Evolutionary conservation across 352 stramenopile genomes (phyloP).

Genomic region (Phytophthora colocasiae): DNA sequence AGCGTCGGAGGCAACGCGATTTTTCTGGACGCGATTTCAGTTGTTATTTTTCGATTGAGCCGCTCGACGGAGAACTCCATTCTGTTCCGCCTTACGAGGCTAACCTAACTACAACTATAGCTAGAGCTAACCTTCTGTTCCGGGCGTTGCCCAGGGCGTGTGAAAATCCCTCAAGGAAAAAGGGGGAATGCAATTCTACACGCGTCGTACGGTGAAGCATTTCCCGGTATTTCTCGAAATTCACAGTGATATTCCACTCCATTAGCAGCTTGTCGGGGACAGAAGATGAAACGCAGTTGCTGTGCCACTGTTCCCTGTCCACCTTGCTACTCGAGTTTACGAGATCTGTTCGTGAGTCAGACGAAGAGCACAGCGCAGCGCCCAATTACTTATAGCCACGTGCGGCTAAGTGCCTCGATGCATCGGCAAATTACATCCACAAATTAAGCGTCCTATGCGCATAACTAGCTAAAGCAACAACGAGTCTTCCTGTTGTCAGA

Average conservation of each 20-base stretch:
- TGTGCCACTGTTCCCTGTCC: neutral
- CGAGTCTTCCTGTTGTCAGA: neutral
- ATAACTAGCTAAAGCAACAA: neutral
- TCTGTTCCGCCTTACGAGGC: neutral
- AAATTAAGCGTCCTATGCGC: constrained; percentile 5
- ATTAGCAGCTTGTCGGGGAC: neutral
- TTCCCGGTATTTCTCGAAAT: neutral
- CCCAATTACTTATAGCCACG: neutral
- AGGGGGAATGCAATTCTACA: constrained; percentile 14
- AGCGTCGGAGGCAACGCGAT: constrained; percentile 6
- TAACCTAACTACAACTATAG: too few relatives aligned
- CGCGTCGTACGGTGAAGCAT: constrained; percentile 17
- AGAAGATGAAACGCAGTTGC: neutral
- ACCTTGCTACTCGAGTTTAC: neutral
- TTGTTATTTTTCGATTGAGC: constrained; percentile 29
- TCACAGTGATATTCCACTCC: constrained; percentile 1
- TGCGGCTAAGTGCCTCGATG: neutral
- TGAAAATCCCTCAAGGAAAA: constrained; percentile 14
- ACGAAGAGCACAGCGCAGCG: constrained; percentile 1
- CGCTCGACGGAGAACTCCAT: constrained; percentile 14
- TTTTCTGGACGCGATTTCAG: constrained; percentile 22
- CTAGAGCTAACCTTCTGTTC: neutral
- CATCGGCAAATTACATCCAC: neutral
- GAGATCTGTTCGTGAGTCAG: constrained; percentile 5
- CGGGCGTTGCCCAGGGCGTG: constrained; percentile 1